Conservation (phyloP, 768 basidiomycete genomes). For the Pisolithus marmoratus region DNA sequence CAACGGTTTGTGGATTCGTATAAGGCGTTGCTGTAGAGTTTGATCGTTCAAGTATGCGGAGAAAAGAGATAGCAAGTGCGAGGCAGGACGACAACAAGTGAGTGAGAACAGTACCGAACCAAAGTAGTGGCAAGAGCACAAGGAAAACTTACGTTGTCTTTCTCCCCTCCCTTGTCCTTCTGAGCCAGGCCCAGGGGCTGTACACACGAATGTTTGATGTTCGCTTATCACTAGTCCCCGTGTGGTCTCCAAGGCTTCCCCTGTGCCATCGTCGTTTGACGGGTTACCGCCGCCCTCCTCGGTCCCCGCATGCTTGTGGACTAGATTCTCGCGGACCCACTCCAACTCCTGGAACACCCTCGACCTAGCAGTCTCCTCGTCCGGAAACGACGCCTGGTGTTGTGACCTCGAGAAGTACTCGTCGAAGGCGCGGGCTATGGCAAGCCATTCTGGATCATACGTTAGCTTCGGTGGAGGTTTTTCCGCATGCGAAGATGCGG, state of each 20-base stretch:
- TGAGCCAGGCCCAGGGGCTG: constrained; percentile 49
- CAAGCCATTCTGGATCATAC: constrained; percentile 92
- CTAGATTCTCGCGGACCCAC: constrained; percentile 65
- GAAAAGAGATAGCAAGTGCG: constrained; percentile 62
- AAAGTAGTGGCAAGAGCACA: not conserved
- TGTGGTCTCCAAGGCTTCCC: not conserved
- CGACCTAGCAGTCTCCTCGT: constrained; percentile 39
- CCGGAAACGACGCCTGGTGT: constrained; percentile 55
- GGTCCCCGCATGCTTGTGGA: constrained; percentile 7
- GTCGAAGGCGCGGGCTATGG: constrained; percentile 83
- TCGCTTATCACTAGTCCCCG: constrained; percentile 34
- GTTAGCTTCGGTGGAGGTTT: constrained; percentile 37
- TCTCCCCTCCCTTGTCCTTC: constrained; percentile 34
- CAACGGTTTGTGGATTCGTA: constrained; percentile 1
- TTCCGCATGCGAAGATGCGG: not conserved
- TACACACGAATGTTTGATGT: constrained; percentile 63
- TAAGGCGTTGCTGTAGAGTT: not conserved
- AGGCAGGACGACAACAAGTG: constrained; percentile 3
- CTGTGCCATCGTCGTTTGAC: not conserved
- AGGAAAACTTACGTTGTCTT: constrained; percentile 30
- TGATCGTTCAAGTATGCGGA: constrained; percentile 86
- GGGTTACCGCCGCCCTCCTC: not conserved
- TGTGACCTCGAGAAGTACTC: constrained; percentile 59
- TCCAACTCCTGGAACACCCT: constrained; percentile 53
- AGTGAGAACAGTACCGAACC: not conserved